Base-by-base conservation (phyloP, 225 moss, liverwort and hornwort genomes). In the Climacium dendroides region DNA sequence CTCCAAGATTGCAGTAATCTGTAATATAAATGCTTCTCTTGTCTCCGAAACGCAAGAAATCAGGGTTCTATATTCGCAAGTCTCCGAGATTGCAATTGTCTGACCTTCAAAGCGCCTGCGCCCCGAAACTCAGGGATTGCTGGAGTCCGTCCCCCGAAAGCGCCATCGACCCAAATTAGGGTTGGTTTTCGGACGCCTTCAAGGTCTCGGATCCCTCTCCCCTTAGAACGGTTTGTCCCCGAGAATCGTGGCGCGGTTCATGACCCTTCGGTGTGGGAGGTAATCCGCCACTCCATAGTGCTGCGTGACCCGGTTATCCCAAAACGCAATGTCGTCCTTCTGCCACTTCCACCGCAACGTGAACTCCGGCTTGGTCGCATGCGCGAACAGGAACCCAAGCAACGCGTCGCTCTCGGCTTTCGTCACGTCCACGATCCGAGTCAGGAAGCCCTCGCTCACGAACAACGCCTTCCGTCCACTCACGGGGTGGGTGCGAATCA, bases 331-430 rank as follows among this genome's bases (percentile, higher is more conserved):
- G 26, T 90, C 90, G 78, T 86, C 79, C 20, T 72, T 63, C 58
- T 79, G 74, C 90, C 90, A 90, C 79, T 86, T 90, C 90, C 88
- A 90, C 58, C 88, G 90, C 83, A 90, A 65, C 18, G 90, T 88
- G 34, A 90, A 90, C 78, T 90, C 90, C 5, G 90, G 90, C 78
- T 81, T 82, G 3, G 73, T 82, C 8, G 90, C 78, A 39, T 90
- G 90, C 35, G 88, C 82, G 28, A 85, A 85, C 83, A 90, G 58
- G 50, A 88, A 90, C 50, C 18, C 28, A 1, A 90, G 85, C 88
- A 90, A 11, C 13, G 90, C 83, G 1, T 90, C 88, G 78, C 90
- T 90, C 88, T 90, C 90, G 29, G 78, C 83, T 34, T 88, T 85
- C 23, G 32, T 26, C 78, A 90, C 32, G 17, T 86, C 82, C 82